Base-by-base conservation (phyloP, 768 basidiomycete species). In the Arthromyces matolae region DNA sequence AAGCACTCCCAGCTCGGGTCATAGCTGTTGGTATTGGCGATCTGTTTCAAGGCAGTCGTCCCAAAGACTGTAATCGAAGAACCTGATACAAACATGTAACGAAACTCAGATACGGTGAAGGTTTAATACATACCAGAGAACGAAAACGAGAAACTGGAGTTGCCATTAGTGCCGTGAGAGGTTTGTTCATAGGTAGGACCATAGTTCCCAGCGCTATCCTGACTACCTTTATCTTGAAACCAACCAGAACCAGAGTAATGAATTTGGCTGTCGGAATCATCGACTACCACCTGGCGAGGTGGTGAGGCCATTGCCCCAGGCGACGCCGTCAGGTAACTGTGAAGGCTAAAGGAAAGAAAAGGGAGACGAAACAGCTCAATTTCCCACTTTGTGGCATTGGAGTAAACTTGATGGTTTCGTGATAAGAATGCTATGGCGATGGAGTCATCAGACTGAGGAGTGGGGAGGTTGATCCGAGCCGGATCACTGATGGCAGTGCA, bases 261-360 rank as follows among this genome's bases (percentile, higher is more conserved):
- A 38, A 71, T 69, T 16, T 44, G 43, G 0, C 53, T 42, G 49
- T 67, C 62, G 5, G 62, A 60, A 42, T 72, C 71, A 50, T 72
- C 68, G 24, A 56, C 18, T 2, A 70, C 57, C 13, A 69, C 58
- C 55, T 57, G 61, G 33, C 67, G 65, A 37, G 57, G 39, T 16
- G 39, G 22, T 18, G 10, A 31, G 14, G 16, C n/a, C 28, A 42
- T 25, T 1, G 18, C 6, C 10, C 22, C 25, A 31, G 27, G n/a
- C 8, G 8, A 32, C 25, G 18, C 22, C 25, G 12, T 38, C 22
- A 7, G 24, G 35, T 13, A 27, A 12, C 25, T 32, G 14, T 20
- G 16, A 33, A 34, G 32, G 10, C 19, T 36, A 48, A 37, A n/a
- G n/a, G n/a, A n/a, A n/a, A n/a, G n/a, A n/a, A n/a, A n/a, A n/a